phyloP scores from a whole-genome alignment of 2,329 filamentous ascomycete genomes.

The Knoxdaviesia proteae region DNA sequence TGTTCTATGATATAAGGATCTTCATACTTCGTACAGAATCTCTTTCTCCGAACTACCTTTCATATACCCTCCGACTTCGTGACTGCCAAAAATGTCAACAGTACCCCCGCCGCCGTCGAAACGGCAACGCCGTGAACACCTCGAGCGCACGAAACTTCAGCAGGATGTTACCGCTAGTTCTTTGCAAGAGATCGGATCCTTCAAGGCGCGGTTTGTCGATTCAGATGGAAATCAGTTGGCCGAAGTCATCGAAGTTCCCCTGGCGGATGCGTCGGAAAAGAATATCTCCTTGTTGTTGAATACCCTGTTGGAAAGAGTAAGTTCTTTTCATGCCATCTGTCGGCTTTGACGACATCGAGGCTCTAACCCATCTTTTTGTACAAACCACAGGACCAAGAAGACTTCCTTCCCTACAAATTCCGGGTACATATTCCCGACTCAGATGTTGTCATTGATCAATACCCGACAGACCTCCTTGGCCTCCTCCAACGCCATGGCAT shows the following conservation, averaged over 20 bases:
- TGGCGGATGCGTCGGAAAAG: slow-evolving; percentile 70
- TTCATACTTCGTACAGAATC: too few relatives aligned
- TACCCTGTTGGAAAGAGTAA: slow-evolving; percentile 56
- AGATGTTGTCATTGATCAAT: slow-evolving; percentile 32
- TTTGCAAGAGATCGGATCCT: slow-evolving; percentile 49
- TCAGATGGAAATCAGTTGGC: slow-evolving; percentile 52
- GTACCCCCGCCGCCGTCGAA: slow-evolving; percentile 71
- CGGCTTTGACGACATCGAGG: not conserved
- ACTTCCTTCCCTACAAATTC: slow-evolving; percentile 40
- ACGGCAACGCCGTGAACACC: slow-evolving; percentile 56
- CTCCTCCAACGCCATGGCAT: slow-evolving; percentile 35
- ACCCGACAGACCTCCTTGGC: slow-evolving; percentile 31
- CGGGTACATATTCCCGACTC: slow-evolving; percentile 34
- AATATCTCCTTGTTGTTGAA: slow-evolving; percentile 79
- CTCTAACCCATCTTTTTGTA: not conserved
- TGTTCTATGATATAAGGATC: too few relatives aligned
- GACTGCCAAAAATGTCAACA: slow-evolving; percentile 45
- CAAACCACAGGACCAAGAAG: slow-evolving; percentile 25
- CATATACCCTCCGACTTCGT: not conserved
- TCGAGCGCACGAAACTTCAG: slow-evolving; percentile 51
- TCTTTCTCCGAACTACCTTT: too few relatives aligned
- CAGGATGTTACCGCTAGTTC: slow-evolving; percentile 52
- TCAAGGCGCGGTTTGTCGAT: slow-evolving; percentile 77
- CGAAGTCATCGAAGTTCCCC: slow-evolving; percentile 51
- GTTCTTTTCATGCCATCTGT: slow-evolving; percentile 5